Evolutionary conservation across 106 monocot species (phyloP).

Genomic region (Allium sativum): DNA sequence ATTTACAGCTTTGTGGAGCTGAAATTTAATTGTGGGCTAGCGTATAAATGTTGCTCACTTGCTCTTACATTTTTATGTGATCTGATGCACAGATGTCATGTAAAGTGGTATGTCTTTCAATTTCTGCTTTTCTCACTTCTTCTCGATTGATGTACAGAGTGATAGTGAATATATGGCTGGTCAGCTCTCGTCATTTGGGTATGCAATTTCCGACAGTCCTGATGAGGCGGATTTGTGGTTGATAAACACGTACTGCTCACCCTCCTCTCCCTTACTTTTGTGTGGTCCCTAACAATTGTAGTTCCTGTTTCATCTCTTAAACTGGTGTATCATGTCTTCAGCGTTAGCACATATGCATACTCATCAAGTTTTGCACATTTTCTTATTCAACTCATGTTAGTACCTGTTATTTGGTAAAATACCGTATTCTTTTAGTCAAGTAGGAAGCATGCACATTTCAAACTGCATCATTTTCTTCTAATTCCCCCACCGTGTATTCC

Average conservation of each 20-base stretch:
- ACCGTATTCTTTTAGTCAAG: no score
- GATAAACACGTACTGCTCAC: constrained; percentile 67
- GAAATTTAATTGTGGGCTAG: no score
- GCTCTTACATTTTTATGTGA: no score
- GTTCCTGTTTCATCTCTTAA: background rate
- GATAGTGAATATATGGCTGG: constrained; percentile 99
- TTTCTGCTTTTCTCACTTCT: background rate
- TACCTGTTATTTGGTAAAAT: no score
- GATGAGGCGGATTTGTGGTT: constrained; percentile 89
- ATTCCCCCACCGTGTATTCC: no score
- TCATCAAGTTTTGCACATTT: background rate
- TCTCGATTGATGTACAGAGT: constrained; percentile 37
- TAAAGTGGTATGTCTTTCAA: background rate
- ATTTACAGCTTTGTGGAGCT: no score
- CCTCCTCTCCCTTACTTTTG: background rate
- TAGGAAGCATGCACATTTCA: no score
- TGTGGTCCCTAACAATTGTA: background rate
- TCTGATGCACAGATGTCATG: no score
- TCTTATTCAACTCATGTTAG: background rate
- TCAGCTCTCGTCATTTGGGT: constrained; percentile 90
- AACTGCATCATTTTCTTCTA: no score
- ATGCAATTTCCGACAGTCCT: constrained; percentile 63
- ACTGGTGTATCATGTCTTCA: background rate
- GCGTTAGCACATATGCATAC: background rate
- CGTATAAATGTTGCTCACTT: no score